phyloP scores from a whole-genome alignment of 2,329 filamentous ascomycete species.

The Botrytis elliptica region DNA sequence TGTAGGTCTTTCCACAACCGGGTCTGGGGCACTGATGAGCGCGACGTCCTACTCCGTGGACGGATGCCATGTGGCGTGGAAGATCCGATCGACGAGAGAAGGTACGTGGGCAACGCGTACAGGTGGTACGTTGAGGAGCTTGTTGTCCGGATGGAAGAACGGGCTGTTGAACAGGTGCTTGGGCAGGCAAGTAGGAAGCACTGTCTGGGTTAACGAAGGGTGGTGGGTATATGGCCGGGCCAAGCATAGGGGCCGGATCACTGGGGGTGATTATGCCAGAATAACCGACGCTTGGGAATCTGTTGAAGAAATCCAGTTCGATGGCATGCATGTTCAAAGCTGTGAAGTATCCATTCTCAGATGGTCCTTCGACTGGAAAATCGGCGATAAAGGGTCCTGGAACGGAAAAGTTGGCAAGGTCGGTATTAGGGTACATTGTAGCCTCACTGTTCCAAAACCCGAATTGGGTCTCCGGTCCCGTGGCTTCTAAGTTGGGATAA shows the following conservation, averaged over 20 bases:
- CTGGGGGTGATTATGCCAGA: background rate
- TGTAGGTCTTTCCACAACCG: background rate
- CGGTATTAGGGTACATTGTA: fast-evolving
- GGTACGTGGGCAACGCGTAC: background rate
- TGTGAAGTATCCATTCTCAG: fast-evolving
- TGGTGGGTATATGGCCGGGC: background rate
- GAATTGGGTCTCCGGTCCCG: background rate
- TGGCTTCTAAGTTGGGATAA: too few species aligned
- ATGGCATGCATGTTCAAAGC: background rate
- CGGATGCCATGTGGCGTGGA: background rate
- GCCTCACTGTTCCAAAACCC: background rate
- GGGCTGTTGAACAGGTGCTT: background rate
- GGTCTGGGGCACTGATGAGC: background rate
- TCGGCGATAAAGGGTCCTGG: too few species aligned
- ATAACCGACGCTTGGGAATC: background rate
- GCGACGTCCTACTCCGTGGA: background rate
- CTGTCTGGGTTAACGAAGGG: background rate
- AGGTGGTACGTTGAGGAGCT: background rate
- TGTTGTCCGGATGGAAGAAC: background rate
- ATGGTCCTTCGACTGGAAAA: fast-evolving
- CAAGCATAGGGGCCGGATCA: background rate
- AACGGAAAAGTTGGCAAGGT: fast-evolving
- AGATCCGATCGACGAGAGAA: background rate
- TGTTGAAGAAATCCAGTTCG: background rate
- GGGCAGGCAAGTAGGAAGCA: background rate